Percentiles rank a stretch among this genome's conserved stretches.
Evolutionary conservation across 352 stramenopile genomes (phyloP).

Genomic region (Phytophthora rubi): DNA sequence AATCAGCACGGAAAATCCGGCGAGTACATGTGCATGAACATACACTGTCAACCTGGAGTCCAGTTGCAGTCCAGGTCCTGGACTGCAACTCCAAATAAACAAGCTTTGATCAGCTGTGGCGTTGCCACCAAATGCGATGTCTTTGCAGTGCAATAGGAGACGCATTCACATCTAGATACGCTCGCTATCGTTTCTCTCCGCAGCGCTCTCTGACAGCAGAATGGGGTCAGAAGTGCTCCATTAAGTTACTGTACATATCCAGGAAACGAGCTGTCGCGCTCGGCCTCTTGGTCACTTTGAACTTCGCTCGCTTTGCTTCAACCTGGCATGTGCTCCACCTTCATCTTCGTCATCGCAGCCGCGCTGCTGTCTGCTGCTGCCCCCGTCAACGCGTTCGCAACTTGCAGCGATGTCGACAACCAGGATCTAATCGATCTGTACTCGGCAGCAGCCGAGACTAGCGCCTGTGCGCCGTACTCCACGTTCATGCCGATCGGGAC

Average conservation of each 20-base stretch:
- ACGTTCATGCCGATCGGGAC: background rate
- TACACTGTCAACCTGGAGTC: too few species aligned
- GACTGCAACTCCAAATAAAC: constrained; percentile 12
- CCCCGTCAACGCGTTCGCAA: background rate
- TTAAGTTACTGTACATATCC: background rate
- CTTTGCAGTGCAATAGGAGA: background rate
- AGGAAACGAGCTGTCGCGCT: background rate
- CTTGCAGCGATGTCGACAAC: background rate
- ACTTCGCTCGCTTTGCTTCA: background rate
- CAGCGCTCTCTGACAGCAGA: background rate
- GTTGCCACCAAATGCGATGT: background rate
- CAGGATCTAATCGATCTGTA: background rate
- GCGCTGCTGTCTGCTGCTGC: background rate
- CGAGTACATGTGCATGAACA: constrained; percentile 18
- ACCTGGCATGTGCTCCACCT: background rate
- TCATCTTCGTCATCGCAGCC: background rate
- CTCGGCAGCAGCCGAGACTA: background rate
- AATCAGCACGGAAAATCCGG: constrained; percentile 25
- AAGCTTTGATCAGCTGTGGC: background rate
- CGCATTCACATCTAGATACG: background rate
- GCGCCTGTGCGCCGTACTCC: background rate
- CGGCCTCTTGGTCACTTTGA: background rate
- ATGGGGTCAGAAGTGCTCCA: background rate
- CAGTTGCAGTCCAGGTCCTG: background rate
- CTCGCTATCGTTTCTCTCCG: background rate